Evolutionary conservation across 768 basidiomycete species (phyloP), one percentile per base, ranked within the genome.

Genomic region (Phylloporus sp.): DNA sequence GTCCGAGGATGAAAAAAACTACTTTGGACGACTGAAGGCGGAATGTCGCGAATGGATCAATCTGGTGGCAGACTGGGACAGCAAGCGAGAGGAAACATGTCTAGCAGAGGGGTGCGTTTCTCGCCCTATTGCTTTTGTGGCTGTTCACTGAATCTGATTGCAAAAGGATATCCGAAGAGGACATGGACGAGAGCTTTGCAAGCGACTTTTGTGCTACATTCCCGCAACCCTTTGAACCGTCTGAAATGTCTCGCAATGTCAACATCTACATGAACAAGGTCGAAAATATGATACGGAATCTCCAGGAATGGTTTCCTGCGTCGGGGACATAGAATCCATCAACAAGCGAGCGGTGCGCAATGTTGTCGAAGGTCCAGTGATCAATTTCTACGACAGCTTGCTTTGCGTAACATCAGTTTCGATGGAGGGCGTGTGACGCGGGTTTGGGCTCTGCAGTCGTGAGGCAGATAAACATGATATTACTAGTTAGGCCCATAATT

Each of bases 141-240:
- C 3, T 9, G 7, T 38, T 24, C 11, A 6, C 5, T 3, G 14
- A 22, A 9, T 44, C 11, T 5, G 10, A 24, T 7, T 26, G 11
- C 9, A 3, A 9, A 42, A 56, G 63, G 11, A 17, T 44, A 4
- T 55, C 57, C 22, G 22, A 32, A 34, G 48, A 54, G 18, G 57
- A 59, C 2, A 50, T 47, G 9, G 37, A 52, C 1, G 31, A 28
- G 26, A 43, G 15, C 21, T 65, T 50, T 17, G 21, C n/a, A 6
- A 37, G 49, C 5, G 65, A 67, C n/a, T 67, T 66, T 46, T 38
- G n/a, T 22, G 36, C 29, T 9, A 42, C 40, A 8, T 67, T 67
- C 31, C 57, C 56, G 26, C 51, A 39, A 9, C 59, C 55, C 3
- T 46, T 24, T 13, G 11, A 47, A 14, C 51, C 52, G 3, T 44